Conservation (phyloP, 2,329 filamentous ascomycete species). For the Ascochyta clinopodiicola region DNA sequence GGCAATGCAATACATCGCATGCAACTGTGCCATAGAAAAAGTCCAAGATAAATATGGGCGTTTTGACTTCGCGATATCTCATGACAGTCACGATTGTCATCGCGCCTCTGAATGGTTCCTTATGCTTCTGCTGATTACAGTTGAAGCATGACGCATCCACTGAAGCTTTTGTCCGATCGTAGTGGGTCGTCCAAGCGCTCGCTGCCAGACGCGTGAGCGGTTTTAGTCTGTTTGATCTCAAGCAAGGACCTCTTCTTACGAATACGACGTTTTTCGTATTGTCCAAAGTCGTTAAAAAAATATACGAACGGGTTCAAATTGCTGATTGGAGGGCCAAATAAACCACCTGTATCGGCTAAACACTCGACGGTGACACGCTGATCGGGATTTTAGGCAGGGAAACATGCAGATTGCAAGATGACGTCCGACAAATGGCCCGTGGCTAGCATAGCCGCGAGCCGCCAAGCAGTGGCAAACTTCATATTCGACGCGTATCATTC, state of each 20-base stretch:
- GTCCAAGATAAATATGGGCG: too few relatives aligned
- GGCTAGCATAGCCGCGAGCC: constrained; percentile 14
- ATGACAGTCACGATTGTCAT: too few relatives aligned
- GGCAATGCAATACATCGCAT: too few relatives aligned
- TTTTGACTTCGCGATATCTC: too few relatives aligned
- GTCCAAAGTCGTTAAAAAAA: not conserved
- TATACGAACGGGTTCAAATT: not conserved
- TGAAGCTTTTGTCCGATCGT: too few relatives aligned
- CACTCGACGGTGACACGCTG: constrained; percentile 1
- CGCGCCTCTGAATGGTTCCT: too few relatives aligned
- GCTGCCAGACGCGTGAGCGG: not conserved
- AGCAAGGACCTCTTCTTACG: not conserved
- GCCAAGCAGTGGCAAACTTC: constrained; percentile 10
- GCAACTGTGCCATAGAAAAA: too few relatives aligned
- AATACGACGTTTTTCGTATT: constrained; percentile 6
- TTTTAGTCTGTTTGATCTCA: not conserved
- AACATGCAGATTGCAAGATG: constrained; percentile 13
- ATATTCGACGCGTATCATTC: not conserved
- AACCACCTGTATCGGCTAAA: constrained; percentile 4
- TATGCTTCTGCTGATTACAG: too few relatives aligned
- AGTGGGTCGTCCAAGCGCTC: not conserved
- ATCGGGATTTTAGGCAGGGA: constrained; percentile 4
- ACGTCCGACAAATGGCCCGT: constrained; percentile 16
- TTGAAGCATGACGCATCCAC: too few relatives aligned
- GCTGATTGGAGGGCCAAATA: not conserved